Evolutionary conservation across 495 filamentous ascomycete species (phyloP).

Genomic region (Lichina pygmaea): DNA sequence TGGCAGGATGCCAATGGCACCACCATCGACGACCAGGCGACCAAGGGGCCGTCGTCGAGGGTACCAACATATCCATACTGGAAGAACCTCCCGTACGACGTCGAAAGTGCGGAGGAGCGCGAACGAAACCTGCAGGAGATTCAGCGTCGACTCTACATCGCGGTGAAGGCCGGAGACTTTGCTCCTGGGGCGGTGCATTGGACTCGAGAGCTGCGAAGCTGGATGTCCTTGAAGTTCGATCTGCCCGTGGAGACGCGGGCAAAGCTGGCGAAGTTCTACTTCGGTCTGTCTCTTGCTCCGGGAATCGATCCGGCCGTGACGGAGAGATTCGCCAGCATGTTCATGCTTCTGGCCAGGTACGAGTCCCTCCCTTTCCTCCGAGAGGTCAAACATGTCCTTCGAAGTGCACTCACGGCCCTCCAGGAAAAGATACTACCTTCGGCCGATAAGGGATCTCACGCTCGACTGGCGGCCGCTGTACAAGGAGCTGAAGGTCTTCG

Average conservation of each 20-base stretch:
- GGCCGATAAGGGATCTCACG: slow-evolving; percentile 61
- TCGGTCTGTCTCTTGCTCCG: slow-evolving; percentile 74
- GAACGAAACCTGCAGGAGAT: slow-evolving; percentile 57
- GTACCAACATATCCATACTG: slow-evolving; percentile 86
- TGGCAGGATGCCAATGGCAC: slow-evolving; percentile 23
- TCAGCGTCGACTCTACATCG: slow-evolving; percentile 72
- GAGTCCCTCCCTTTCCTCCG: slow-evolving; percentile 9
- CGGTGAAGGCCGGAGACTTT: slow-evolving; percentile 81
- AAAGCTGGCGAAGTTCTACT: slow-evolving; percentile 73
- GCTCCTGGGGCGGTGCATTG: slow-evolving; percentile 81
- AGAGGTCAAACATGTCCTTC: background rate
- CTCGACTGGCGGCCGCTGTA: slow-evolving; percentile 84
- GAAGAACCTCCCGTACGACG: slow-evolving; percentile 58
- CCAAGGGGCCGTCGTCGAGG: slow-evolving; percentile 34
- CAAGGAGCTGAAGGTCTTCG: slow-evolving; percentile 70
- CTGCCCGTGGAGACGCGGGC: slow-evolving; percentile 57
- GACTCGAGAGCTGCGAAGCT: slow-evolving; percentile 87
- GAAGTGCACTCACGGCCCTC: slow-evolving; percentile 3
- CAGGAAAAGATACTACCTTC: slow-evolving; percentile 88
- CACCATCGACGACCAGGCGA: slow-evolving; percentile 17
- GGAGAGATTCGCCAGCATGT: slow-evolving; percentile 90
- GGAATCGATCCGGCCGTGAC: slow-evolving; percentile 58
- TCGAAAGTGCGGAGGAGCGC: slow-evolving; percentile 50
- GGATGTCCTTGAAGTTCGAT: slow-evolving; percentile 92
- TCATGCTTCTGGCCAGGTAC: slow-evolving; percentile 75